A percentile compares a stretch with the other conserved stretches of the same genome.
These are phyloP conservation scores for Kodamaea plutei DNA, from an alignment of 1,139 yeast species.

Conservation along the genomic window DNA sequence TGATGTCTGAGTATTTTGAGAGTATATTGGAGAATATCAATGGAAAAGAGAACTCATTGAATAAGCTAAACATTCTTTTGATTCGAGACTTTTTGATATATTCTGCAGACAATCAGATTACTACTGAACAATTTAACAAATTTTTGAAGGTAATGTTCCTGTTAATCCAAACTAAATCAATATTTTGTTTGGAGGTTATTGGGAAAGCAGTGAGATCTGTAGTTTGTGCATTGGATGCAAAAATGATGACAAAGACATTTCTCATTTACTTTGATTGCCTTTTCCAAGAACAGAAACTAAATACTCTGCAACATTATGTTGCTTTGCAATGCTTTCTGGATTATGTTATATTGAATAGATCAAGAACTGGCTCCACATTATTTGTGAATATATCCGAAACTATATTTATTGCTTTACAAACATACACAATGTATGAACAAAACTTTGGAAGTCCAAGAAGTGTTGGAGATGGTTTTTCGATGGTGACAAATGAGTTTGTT, in stretches of 20 bases:
- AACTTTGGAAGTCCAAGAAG: no score
- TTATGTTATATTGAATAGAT: conserved; percentile 9
- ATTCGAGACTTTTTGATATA: conserved; percentile 8
- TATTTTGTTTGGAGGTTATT: no score
- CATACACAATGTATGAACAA: no score
- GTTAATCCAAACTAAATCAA: conserved; percentile 1
- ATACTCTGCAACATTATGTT: conserved; percentile 1
- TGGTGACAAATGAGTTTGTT: no score
- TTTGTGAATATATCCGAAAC: no score
- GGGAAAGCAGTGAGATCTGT: conserved; percentile 6
- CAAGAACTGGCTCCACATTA: no score
- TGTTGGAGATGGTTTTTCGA: no score
- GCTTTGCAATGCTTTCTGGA: conserved; percentile 9
- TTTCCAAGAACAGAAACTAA: not conserved
- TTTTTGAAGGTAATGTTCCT: conserved; percentile 4
- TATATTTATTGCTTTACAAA: no score
- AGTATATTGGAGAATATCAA: conserved; percentile 2
- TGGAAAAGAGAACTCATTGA: not conserved
- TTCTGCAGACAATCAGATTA: conserved; percentile 3
- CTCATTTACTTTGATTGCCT: conserved; percentile 1
- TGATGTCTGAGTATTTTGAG: conserved; percentile 1
- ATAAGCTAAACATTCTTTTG: conserved; percentile 1
- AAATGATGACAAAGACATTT: conserved; percentile 6
- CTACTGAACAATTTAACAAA: conserved; percentile 3
- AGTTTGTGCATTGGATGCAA: conserved; percentile 9